Base-by-base conservation (phyloP, 768 basidiomycete genomes). In the Pholiota molesta region DNA sequence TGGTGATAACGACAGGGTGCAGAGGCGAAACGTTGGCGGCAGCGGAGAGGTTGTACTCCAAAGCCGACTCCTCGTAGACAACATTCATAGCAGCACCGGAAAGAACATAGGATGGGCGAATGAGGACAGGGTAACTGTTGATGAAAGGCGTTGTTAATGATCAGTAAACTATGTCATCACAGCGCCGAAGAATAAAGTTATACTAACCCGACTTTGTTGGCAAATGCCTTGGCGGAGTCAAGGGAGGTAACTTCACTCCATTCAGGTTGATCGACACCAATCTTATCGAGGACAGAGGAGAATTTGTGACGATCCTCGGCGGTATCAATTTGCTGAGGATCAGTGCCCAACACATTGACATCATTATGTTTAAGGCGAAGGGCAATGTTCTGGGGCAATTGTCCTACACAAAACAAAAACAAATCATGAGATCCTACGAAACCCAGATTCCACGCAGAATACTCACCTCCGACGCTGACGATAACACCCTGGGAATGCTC, bases 51-150 rank as follows among this genome's bases (percentile, higher is more conserved):
- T 94, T 97, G 76, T 97, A 90, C 66, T 97, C 91, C 39, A 99
- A 83, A 16, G 86, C 79, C 13, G 92, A 83, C 74, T 97, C 95
- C 72, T 98, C 94, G 72, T 91, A 91, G 21, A 99, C 94, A 42
- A 99, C 96, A 75, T 97, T 99, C 97, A 99, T 99, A 16, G 97
- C 97, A 47, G 97, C 96, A 55, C 97, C 97, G 9, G 97, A 99
- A 26, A 99, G 88, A 47, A 99, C 97, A 75, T 99, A 99, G 0
- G 97, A 99, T 3, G 97, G 97, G 44, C 97, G 94, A 70, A 99
- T 95, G 56, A 99, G 90, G 64, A 99, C 96, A 5, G 97, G 97
- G 75, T 99, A 99, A 55, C 93, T 92, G 29, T 51, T 35, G 49
- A 33, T 57, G 26, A 5, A 19, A 60, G 26, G 26, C 26, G 13